These are phyloP conservation scores for Naganishia albida DNA, from an alignment of 1,284 basidiomycete species.

Conservation along the genomic window DNA sequence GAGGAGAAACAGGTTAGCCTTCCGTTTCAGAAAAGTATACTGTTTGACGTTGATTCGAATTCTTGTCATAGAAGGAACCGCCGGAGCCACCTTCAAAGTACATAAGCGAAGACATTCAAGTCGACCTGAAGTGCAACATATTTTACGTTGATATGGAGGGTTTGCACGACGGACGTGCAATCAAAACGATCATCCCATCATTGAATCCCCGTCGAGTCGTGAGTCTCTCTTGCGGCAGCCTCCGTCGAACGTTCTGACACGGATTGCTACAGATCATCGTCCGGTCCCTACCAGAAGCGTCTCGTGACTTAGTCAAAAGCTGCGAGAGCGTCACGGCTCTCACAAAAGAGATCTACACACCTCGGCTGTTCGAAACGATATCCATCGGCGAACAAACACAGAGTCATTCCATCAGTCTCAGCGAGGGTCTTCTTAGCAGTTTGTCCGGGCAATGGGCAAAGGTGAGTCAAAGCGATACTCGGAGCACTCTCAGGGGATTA, in stretches of 20 bases:
- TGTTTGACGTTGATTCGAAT: neutral
- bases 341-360: conserved; percentile 87
- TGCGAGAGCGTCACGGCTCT: conserved; percentile 78
- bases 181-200: conserved; percentile 95
- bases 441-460: conserved; percentile 74
- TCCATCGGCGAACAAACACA: conserved; percentile 94
- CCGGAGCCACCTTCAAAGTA: conserved; percentile 90
- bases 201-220: conserved; percentile 95
- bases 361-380: conserved; percentile 69
- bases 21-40: neutral
- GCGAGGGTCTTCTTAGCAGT: conserved; percentile 77
- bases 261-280: conserved; percentile 72
- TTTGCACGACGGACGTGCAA: conserved; percentile 89
- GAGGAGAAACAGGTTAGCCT: conserved; percentile 72
- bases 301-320: conserved; percentile 72
- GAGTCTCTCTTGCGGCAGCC: conserved; percentile 36
- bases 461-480: conserved; percentile 55
- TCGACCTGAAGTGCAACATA: conserved; percentile 79
- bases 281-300: conserved; percentile 68
- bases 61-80: conserved; percentile 61
- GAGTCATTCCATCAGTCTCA: conserved; percentile 89
- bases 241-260: neutral
- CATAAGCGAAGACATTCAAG: conserved; percentile 69
- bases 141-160: conserved; percentile 95
- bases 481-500: neutral